Evolutionary conservation across 257 asterid species (phyloP).

Genomic region (Salvia rosmarinus): DNA sequence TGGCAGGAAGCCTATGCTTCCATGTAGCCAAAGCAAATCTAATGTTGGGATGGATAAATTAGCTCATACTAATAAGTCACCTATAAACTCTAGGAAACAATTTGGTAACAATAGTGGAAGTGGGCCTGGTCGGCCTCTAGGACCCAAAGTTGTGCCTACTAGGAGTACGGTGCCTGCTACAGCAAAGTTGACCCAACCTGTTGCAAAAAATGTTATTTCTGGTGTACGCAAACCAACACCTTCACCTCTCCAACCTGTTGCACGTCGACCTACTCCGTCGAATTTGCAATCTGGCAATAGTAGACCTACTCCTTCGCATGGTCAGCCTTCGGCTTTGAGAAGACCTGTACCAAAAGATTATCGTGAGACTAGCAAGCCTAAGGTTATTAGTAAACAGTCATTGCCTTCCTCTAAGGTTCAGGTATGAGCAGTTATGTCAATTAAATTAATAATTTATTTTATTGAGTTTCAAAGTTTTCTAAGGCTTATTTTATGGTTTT

Average conservation of each 20-base stretch:
- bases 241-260: constrained; percentile 36
- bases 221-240: constrained; percentile 43
- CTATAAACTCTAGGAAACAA: constrained; percentile 52
- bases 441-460: neutral
- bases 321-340: constrained; percentile 48
- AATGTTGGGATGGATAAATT: constrained; percentile 47
- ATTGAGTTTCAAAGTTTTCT: neutral
- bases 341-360: constrained; percentile 48
- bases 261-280: constrained; percentile 39
- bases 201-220: constrained; percentile 39
- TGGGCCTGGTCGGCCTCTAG: constrained; percentile 81
- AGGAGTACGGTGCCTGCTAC: constrained; percentile 45
- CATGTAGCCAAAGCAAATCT: constrained; percentile 46
- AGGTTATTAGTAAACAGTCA: constrained; percentile 43
- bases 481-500: constrained; percentile 16
- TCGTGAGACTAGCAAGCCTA: constrained; percentile 54
- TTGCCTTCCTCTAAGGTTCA: constrained; percentile 52
- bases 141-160: constrained; percentile 48
- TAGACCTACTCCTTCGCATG: constrained; percentile 42
- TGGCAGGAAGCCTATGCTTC: constrained; percentile 41
- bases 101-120: constrained; percentile 56
- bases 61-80: constrained; percentile 38
- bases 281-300: constrained; percentile 38
- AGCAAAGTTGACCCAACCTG: constrained; percentile 45
- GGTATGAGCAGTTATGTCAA: constrained; percentile 36